phyloP scores from a whole-genome alignment of 2,329 filamentous ascomycete genomes.

The Colletotrichum tropicale region DNA sequence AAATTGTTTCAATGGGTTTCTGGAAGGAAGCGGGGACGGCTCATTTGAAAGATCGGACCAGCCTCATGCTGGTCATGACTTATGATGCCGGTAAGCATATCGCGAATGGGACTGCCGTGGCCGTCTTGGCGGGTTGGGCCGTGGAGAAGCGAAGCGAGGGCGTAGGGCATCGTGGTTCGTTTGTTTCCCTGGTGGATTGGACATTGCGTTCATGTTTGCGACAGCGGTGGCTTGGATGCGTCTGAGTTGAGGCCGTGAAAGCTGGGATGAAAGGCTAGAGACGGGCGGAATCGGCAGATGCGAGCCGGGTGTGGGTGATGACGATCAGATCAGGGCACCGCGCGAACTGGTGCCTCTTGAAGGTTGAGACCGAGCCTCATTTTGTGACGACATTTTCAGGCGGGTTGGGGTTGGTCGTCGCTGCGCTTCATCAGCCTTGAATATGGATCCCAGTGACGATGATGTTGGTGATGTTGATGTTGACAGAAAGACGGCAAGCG shows the following conservation, averaged over 20 bases:
- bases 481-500: not conserved
- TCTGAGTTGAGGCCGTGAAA: not conserved
- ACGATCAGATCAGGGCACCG: not conserved
- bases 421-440: not conserved
- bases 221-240: not conserved
- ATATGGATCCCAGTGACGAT: not conserved
- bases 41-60: not conserved
- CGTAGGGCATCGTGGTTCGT: not conserved
- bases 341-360: not conserved
- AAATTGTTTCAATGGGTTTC: constrained; percentile 2
- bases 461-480: not conserved
- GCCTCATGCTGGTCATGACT: not conserved
- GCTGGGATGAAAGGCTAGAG: not conserved
- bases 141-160: not conserved
- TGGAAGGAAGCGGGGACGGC: not conserved
- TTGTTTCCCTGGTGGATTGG: not conserved
- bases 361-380: not conserved
- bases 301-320: not conserved
- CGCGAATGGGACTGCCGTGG: not conserved
- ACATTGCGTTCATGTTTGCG: not conserved
- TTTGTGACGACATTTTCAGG: not conserved
- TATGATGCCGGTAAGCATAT: not conserved
- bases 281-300: not conserved
- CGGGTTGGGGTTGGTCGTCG: not conserved
- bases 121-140: not conserved